phyloP scores from a whole-genome alignment of 768 basidiomycete genomes.

The Calocera cornea region DNA sequence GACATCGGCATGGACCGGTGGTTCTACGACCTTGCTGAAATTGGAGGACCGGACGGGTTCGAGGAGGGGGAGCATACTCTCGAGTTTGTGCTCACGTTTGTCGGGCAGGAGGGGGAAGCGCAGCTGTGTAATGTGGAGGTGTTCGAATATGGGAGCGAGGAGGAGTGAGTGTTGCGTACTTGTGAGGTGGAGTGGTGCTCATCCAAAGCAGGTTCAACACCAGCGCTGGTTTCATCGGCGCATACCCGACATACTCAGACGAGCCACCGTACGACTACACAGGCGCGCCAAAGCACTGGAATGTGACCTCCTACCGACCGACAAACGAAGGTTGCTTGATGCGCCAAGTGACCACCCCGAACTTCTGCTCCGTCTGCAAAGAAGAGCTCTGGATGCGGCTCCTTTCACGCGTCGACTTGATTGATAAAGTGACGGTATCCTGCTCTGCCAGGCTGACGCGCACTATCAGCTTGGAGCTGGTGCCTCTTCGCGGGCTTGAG shows the following conservation, averaged over 20 bases:
- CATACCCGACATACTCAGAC: constrained; percentile 51
- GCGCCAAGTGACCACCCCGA: constrained; percentile 53
- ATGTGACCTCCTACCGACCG: constrained; percentile 59
- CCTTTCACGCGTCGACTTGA: constrained; percentile 43
- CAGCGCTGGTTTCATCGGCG: constrained; percentile 43
- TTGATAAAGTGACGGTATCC: constrained; percentile 35
- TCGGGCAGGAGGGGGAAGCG: constrained; percentile 37
- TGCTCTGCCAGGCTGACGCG: constrained; percentile 18
- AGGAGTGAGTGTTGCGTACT: constrained; percentile 35
- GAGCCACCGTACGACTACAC: not conserved
- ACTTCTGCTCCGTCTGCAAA: constrained; percentile 60
- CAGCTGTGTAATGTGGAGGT: constrained; percentile 69
- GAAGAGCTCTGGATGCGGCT: constrained; percentile 64
- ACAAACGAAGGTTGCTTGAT: constrained; percentile 75
- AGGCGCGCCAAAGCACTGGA: constrained; percentile 30
- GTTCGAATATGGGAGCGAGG: constrained; percentile 51
- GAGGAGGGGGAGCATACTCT: constrained; percentile 43
- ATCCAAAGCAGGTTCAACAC: constrained; percentile 40
- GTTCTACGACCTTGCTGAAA: constrained; percentile 48
- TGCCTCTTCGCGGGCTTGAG: constrained; percentile 37
- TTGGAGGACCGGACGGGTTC: constrained; percentile 19
- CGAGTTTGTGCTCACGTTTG: constrained; percentile 41
- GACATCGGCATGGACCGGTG: constrained; percentile 57
- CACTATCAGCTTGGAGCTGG: constrained; percentile 35
- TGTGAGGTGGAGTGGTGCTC: not conserved